These are phyloP conservation scores for Chaetomiaceae sp. DNA, from an alignment of 2,329 filamentous ascomycete genomes.

Conservation along the genomic window DNA sequence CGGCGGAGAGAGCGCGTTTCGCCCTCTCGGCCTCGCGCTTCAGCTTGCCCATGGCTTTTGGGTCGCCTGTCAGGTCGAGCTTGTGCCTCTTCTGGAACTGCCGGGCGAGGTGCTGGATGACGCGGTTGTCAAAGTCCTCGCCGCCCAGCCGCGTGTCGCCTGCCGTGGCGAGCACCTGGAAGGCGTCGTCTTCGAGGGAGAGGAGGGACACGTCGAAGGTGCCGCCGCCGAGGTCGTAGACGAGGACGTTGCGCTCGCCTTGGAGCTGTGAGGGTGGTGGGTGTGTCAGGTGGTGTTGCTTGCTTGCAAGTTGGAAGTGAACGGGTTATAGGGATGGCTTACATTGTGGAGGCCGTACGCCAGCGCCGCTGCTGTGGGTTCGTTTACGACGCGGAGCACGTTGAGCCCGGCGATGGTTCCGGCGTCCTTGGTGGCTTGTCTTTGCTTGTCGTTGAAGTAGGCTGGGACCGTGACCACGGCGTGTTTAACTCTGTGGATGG, in stretches of 20 bases:
- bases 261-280: constrained; percentile 43
- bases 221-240: constrained; percentile 92
- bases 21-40: constrained; percentile 99
- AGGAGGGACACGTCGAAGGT: constrained; percentile 93
- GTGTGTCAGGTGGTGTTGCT: not conserved
- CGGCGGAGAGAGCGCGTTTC: constrained; percentile 94
- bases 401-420: constrained; percentile 88
- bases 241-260: constrained; percentile 79
- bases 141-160: constrained; percentile 96
- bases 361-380: constrained; percentile 90
- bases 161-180: constrained; percentile 88
- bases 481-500: constrained; percentile 56
- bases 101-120: constrained; percentile 95
- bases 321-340: not conserved
- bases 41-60: constrained; percentile 98
- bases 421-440: constrained; percentile 93
- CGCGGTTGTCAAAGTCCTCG: constrained; percentile 97
- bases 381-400: constrained; percentile 92
- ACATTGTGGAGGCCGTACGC: constrained; percentile 83
- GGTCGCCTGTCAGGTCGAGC: constrained; percentile 87
- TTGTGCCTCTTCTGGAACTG: constrained; percentile 92
- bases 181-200: constrained; percentile 83
- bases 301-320: not conserved
- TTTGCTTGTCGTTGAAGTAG: constrained; percentile 98
- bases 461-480: constrained; percentile 90